Evolutionary conservation across 225 moss, liverwort and hornwort species (phyloP).

Genomic region (Rhytidiadelphus loreus): DNA sequence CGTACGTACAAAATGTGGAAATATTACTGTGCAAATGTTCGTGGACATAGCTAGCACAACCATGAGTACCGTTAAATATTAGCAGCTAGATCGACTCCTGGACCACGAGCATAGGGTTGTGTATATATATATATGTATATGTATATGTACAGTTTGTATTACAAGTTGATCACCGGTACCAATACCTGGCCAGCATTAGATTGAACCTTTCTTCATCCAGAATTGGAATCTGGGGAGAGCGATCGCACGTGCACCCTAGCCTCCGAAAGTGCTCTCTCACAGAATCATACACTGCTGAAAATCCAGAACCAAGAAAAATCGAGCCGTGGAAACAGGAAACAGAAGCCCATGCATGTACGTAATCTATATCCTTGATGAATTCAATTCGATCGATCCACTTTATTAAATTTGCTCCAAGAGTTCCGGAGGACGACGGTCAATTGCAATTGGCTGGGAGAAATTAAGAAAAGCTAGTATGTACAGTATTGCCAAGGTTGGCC

Average conservation of each 20-base stretch:
- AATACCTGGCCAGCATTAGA: not conserved
- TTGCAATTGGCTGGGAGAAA: too few species aligned
- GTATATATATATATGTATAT: not conserved
- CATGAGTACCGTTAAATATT: not conserved
- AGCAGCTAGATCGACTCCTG: too few species aligned
- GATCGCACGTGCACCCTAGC: not conserved
- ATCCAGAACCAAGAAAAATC: not conserved
- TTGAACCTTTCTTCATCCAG: not conserved
- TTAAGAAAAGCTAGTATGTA: too few species aligned
- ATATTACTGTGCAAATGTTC: not conserved
- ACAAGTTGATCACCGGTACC: not conserved
- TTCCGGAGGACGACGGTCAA: not conserved
- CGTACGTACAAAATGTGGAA: not conserved
- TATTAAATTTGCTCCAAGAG: not conserved
- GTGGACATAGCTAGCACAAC: not conserved
- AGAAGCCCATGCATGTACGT: not conserved
- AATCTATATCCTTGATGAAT: not conserved
- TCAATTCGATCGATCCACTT: not conserved
- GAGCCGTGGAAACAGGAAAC: not conserved
- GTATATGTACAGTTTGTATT: not conserved
- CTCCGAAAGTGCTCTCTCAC: not conserved
- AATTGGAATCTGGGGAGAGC: not conserved
- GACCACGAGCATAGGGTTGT: not conserved
- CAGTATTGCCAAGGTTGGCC: not conserved
- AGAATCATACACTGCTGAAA: not conserved